Base-by-base conservation (phyloP, 2,329 filamentous ascomycete species). In the Drechslerella stenobrocha region DNA sequence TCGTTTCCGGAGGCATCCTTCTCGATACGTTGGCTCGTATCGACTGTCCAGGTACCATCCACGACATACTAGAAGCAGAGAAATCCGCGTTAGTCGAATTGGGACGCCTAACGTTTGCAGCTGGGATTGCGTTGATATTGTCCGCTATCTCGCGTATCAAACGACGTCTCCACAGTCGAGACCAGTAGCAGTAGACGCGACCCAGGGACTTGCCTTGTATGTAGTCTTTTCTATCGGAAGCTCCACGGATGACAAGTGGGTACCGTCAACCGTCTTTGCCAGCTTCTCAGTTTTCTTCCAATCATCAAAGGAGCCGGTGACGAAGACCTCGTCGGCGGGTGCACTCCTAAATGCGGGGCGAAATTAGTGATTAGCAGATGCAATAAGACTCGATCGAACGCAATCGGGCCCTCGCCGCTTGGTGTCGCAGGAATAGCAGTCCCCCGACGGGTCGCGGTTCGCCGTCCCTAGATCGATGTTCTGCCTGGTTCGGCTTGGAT, bases 301-400 rank as follows among this genome's bases (percentile, higher is more conserved):
- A 79, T 89, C 83, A 79, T 97, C 92, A 76, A 97, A 97, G 70
- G 89, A 92, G 76, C 93, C 93, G 37, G 92, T 97, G 73, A 97
- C 93, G 78, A 87, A 92, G 77, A 97, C 92, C 76, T 95, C 88
- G 72, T 86, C 82, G 76, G 88, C 91, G 73, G 85, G 81, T 77
- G 93, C 86, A 75, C 87, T 84, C 92, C 92, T 96, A 78, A 8
- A 45, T 47, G 40, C 37, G 52, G 18, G n/a, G 15, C 23, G 48
- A 48, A 35, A 46, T 51, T 20, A 15, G 11, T 15, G 24, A 37
- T 60, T 40, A 35, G 24, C 35, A 22, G 32, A 26, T 51, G 45
- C 53, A 42, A 42, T 20, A 7, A 42, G 37, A 7, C 37, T n/a
- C 8, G 18, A 18, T 42, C 18, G 13, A n/a, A 20, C 8, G 8